These are phyloP conservation scores for Gentiana dahurica DNA, from an alignment of 257 asterid genomes.

Conservation along the genomic window DNA sequence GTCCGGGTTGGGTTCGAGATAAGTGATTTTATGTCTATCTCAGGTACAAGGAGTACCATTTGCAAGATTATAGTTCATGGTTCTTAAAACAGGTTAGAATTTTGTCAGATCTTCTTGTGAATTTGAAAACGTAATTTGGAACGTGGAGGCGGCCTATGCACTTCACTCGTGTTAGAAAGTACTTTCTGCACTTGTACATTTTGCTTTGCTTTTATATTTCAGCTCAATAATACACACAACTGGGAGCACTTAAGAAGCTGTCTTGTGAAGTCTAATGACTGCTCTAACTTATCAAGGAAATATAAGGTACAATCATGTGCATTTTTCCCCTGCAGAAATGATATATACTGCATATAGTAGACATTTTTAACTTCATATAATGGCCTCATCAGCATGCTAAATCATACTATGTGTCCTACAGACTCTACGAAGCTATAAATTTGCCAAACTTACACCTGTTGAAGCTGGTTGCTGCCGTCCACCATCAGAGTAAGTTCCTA, in stretches of 20 bases:
- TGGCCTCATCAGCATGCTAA: too few species aligned
- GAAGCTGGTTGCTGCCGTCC: slow-evolving; percentile 98
- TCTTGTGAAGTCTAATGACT: slow-evolving; percentile 71
- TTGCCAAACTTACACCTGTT: slow-evolving; percentile 68
- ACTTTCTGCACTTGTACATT: too few species aligned
- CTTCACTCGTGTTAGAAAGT: too few species aligned
- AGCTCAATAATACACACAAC: slow-evolving; percentile 74
- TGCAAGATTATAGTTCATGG: slow-evolving; percentile 87
- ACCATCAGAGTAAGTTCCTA: slow-evolving; percentile 62
- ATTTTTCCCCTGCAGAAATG: not conserved
- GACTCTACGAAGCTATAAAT: slow-evolving; percentile 51
- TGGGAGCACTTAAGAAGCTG: slow-evolving; percentile 79
- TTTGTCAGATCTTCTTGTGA: not conserved
- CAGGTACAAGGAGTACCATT: slow-evolving; percentile 92
- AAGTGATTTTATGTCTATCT: slow-evolving; percentile 7
- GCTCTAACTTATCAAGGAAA: slow-evolving; percentile 51
- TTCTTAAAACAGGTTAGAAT: slow-evolving; percentile 66
- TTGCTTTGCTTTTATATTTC: slow-evolving; percentile 9
- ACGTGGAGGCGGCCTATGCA: too few species aligned
- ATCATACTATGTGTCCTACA: slow-evolving; percentile 20
- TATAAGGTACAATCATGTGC: slow-evolving; percentile 42
- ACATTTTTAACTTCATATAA: too few species aligned
- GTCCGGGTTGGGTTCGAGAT: too few species aligned
- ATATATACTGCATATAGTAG: not conserved
- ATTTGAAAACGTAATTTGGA: not conserved